Conservation (phyloP, 163 green algal species). For the Botryococcus braunii region DNA sequence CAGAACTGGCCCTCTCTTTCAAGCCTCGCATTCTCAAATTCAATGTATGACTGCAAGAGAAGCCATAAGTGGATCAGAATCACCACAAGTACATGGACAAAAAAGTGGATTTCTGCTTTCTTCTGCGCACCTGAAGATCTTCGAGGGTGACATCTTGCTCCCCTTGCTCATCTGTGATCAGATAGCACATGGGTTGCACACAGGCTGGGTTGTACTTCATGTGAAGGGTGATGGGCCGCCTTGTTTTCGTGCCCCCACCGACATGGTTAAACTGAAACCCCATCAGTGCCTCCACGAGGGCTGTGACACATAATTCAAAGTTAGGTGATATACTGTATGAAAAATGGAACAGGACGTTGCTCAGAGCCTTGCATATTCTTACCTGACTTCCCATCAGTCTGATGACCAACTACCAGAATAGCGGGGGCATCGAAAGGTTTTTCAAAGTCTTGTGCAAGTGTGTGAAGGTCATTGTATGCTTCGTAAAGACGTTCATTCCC, state of each 20-base stretch:
- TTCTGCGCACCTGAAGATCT: constrained; percentile 80
- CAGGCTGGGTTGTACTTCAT: constrained; percentile 86
- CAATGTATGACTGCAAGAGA: constrained; percentile 81
- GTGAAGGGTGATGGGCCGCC: constrained; percentile 88
- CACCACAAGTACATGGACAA: neutral
- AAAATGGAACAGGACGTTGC: too few relatives aligned
- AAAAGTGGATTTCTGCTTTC: neutral
- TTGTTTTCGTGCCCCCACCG: constrained; percentile 91
- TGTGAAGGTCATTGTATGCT: constrained; percentile 83
- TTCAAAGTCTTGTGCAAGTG: constrained; percentile 81
- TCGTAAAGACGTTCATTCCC: constrained; percentile 86
- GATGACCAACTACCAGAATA: constrained; percentile 91
- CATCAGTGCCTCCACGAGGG: constrained; percentile 92
- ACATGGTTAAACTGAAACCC: constrained; percentile 98
- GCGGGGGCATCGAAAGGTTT: constrained; percentile 90
- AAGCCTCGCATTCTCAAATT: constrained; percentile 82
- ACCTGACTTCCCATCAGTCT: constrained; percentile 95
- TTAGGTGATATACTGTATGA: too few relatives aligned
- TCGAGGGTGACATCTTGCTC: constrained; percentile 79
- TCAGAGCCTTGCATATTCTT: neutral
- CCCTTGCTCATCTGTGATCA: constrained; percentile 71
- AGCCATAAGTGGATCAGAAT: neutral
- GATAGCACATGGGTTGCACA: constrained; percentile 77
- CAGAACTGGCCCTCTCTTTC: constrained; percentile 84
- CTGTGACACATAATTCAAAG: constrained; percentile 38